Evolutionary conservation across 179 eudicot genomes (phyloP).

Genomic region (Spergularia azorica): DNA sequence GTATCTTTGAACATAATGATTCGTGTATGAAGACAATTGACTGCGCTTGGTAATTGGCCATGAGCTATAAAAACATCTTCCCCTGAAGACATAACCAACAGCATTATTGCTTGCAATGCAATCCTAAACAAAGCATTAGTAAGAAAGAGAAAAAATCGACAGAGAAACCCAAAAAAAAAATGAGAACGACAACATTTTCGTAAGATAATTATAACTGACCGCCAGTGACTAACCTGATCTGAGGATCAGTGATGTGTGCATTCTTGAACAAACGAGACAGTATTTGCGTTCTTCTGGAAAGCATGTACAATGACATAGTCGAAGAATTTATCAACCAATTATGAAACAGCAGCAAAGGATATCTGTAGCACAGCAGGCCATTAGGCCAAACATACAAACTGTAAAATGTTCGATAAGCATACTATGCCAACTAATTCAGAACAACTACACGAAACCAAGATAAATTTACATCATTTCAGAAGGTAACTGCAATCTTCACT

Average conservation of each 20-base stretch:
- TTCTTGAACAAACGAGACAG: constrained; percentile 36
- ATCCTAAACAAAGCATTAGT: constrained; percentile 27
- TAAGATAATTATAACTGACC: neutral
- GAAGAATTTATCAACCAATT: constrained; percentile 14
- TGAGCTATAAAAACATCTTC: constrained; percentile 35
- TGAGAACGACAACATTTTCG: neutral
- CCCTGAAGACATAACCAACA: constrained; percentile 27
- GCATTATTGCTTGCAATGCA: constrained; percentile 26
- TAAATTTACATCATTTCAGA: too few relatives aligned
- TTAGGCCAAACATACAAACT: neutral
- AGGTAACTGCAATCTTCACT: too few relatives aligned
- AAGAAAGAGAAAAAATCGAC: neutral
- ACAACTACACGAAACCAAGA: neutral
- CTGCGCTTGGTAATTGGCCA: constrained; percentile 27
- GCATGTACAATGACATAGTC: constrained; percentile 46
- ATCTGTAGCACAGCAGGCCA: constrained; percentile 8
- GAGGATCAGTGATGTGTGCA: constrained; percentile 22
- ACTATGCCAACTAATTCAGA: neutral
- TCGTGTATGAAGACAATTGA: constrained; percentile 26
- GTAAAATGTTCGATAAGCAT: constrained; percentile 6
- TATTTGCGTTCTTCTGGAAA: constrained; percentile 41
- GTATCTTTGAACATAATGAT: constrained; percentile 22
- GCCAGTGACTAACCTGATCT: constrained; percentile 38
- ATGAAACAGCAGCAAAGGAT: neutral
- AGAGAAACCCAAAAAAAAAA: neutral